Conservation (phyloP, 352 stramenopile genomes). For the Pythium myriotylum region DNA sequence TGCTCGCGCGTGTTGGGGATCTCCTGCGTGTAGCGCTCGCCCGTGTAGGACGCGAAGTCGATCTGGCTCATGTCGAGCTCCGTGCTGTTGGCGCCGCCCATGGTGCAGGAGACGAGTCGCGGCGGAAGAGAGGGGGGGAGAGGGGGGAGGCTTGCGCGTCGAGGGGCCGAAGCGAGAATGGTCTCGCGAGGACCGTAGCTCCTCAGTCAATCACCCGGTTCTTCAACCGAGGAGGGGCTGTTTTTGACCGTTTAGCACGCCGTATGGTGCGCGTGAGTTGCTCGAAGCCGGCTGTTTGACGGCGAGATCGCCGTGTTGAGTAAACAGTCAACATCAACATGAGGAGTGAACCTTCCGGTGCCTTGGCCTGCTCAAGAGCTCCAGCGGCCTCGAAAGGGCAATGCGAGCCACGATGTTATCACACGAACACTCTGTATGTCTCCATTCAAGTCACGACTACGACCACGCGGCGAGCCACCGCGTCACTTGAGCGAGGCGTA, state of each 20-base stretch:
- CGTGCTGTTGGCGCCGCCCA: slow-evolving; percentile 48
- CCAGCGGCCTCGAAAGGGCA: too few species aligned
- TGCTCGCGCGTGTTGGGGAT: slow-evolving; percentile 44
- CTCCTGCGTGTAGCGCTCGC: slow-evolving; percentile 42
- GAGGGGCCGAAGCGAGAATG: not conserved
- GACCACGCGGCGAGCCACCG: too few species aligned
- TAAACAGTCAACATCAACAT: too few species aligned
- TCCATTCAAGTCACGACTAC: too few species aligned
- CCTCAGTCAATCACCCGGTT: not conserved
- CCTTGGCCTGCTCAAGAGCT: too few species aligned
- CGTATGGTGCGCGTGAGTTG: not conserved
- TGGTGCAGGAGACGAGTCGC: slow-evolving; percentile 2
- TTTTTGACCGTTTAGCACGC: not conserved
- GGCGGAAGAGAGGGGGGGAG: not conserved
- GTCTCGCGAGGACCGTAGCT: too few species aligned
- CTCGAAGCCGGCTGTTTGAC: not conserved
- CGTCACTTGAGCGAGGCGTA: slow-evolving; percentile 35
- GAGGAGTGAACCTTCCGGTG: too few species aligned
- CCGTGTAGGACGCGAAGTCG: slow-evolving; percentile 59
- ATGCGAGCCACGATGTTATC: too few species aligned
- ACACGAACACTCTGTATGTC: too few species aligned
- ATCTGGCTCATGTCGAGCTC: slow-evolving; percentile 49
- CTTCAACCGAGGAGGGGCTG: slow-evolving; percentile 1
- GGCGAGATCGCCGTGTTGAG: too few species aligned
- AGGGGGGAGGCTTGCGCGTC: not conserved